Percentiles rank a stretch among this genome's conserved stretches.
These are phyloP conservation scores for Flammula alnicola DNA, from an alignment of 1,284 basidiomycete genomes.

Conservation along the genomic window DNA sequence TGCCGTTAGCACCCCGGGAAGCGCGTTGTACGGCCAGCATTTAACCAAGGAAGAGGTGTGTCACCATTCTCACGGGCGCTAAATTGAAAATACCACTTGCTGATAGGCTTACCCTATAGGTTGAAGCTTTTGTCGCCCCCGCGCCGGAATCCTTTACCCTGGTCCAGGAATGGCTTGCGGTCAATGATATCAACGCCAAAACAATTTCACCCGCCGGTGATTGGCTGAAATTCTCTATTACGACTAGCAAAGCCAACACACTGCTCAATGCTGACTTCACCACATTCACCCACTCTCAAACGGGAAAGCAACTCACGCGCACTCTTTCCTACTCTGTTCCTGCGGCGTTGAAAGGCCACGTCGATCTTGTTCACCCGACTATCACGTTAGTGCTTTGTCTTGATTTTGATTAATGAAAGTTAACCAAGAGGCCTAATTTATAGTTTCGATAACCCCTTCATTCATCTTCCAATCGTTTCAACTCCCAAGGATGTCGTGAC, in stretches of 20 bases:
- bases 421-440: slow-evolving; percentile 11
- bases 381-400: slow-evolving; percentile 62
- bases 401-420: slow-evolving; percentile 48
- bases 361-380: slow-evolving; percentile 77
- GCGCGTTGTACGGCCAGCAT: slow-evolving; percentile 36
- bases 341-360: slow-evolving; percentile 58
- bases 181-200: slow-evolving; percentile 34
- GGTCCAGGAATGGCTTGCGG: slow-evolving; percentile 42
- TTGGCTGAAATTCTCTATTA: slow-evolving; percentile 43
- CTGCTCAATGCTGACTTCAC: slow-evolving; percentile 42
- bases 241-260: slow-evolving; percentile 41
- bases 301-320: slow-evolving; percentile 42
- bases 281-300: slow-evolving; percentile 40
- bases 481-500: slow-evolving; percentile 24
- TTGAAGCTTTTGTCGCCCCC: slow-evolving; percentile 43
- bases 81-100: neutral
- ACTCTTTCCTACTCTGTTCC: slow-evolving; percentile 75
- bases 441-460: slow-evolving; percentile 15
- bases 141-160: slow-evolving; percentile 35
- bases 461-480: slow-evolving; percentile 25
- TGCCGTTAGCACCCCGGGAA: slow-evolving; percentile 50
- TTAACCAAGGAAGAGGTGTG: slow-evolving; percentile 23
- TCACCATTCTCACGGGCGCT: neutral
- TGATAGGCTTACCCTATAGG: slow-evolving; percentile 26
- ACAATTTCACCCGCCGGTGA: slow-evolving; percentile 38